Base-by-base conservation (phyloP, 768 basidiomycete genomes). In the Podaxis sp. region DNA sequence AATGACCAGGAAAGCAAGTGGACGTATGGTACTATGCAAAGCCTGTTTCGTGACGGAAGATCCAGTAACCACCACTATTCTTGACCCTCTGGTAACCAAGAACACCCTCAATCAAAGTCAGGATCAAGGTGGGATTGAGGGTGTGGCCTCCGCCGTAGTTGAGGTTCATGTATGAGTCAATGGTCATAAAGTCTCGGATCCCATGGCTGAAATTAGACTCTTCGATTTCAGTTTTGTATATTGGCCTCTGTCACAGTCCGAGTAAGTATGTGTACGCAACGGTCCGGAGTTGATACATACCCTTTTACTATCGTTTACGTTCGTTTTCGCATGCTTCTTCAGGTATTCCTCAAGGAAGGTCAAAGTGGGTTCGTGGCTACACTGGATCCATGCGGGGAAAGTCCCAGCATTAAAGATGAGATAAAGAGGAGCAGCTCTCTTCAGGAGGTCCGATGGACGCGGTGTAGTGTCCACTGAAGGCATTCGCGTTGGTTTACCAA, bases 91-190 rank as follows among this genome's bases (percentile, higher is more conserved):
- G 70, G 65, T 76, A 80, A 15, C 75, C 74, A 64, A 79, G 65
- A 3, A 76, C 71, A 2, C 77, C 76, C 68, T 80, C 78, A 13
- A 80, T 69, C 58, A 78, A 79, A 2, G 76, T 72, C 15, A 80
- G 65, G 13, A 79, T 61, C 9, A 78, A 52, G 0, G 75, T 67
- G 2, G 77, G 77, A 64, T 79, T 79, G 19, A 76, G 65, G 7
- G 64, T 59, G 12, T 24, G 39, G 8, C 61, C 42, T 26, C 56
- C 51, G 19, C 65, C 54, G 36, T 66, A 66, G 19, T 65, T 30
- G 30, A 30, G 30, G 30, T 30, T 67, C 53, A 69, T 64, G 52
- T 63, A 63, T 4, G 74, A 74, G 57, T 77, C 75, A 26, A 79
- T 74, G 0, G 67, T 67, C 55, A 79, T 56, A 1, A 67, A 63